Evolutionary conservation across 2,329 filamentous ascomycete genomes (phyloP).

Genomic region (Sclerotinia trifoliorum): DNA sequence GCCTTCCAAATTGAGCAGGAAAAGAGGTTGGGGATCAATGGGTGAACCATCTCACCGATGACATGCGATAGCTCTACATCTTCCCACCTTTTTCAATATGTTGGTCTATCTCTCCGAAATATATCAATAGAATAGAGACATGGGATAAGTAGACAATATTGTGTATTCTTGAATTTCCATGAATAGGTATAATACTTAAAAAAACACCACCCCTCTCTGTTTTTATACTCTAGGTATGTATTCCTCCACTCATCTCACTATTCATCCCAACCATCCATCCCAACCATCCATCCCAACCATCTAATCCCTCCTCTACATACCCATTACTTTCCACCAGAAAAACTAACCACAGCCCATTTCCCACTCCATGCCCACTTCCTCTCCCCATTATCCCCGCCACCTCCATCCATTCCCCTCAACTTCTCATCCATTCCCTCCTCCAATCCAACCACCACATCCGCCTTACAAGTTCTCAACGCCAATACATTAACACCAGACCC

Average conservation of each 20-base stretch:
- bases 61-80: too few relatives aligned
- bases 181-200: neutral
- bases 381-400: conserved; percentile 62
- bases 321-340: conserved; percentile 63
- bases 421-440: conserved; percentile 78
- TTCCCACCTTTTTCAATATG: too few relatives aligned
- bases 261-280: neutral
- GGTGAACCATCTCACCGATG: too few relatives aligned
- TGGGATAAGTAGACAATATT: too few relatives aligned
- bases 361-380: conserved; percentile 94
- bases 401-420: conserved; percentile 64
- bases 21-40: neutral
- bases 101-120: too few relatives aligned
- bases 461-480: conserved; percentile 91
- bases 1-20: neutral
- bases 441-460: conserved; percentile 91
- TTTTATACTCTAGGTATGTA: neutral
- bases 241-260: neutral
- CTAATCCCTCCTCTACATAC: neutral
- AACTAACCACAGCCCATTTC: conserved; percentile 94
- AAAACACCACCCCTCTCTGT: neutral
- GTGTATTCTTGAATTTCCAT: too few relatives aligned
- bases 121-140: too few relatives aligned
- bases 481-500: conserved; percentile 81
- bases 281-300: neutral